Evolutionary conservation across 2,329 filamentous ascomycete genomes (phyloP).

Genomic region (Scopulariopsis brevicaulis): DNA sequence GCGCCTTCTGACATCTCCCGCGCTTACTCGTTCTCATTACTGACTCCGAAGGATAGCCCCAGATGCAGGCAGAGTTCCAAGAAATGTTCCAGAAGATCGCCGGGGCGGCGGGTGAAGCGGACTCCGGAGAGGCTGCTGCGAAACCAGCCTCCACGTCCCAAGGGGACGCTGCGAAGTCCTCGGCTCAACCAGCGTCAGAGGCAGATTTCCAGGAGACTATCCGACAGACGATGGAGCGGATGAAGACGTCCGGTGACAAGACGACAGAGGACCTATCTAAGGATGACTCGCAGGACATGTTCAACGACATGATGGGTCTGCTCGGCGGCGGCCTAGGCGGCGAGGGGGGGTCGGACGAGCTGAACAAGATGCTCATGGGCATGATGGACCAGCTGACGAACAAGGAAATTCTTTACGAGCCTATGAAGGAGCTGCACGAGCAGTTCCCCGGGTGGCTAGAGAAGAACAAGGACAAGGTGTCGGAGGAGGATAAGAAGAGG

Average conservation of each 20-base stretch:
- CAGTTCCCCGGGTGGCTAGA: conserved; percentile 88
- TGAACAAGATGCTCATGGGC: conserved; percentile 87
- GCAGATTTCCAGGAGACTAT: conserved; percentile 87
- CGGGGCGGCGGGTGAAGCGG: conserved; percentile 17
- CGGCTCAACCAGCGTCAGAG: conserved; percentile 33
- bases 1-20: conserved; percentile 13
- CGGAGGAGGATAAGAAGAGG: conserved; percentile 62
- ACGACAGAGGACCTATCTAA: conserved; percentile 35
- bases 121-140: conserved; percentile 12
- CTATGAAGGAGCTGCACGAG: conserved; percentile 91
- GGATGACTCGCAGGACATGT: conserved; percentile 44
- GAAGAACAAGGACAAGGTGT: conserved; percentile 57
- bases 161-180: conserved; percentile 6
- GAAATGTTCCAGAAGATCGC: conserved; percentile 63
- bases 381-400: conserved; percentile 99
- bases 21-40: neutral
- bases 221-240: conserved; percentile 85
- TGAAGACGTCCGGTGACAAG: conserved; percentile 76
- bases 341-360: conserved; percentile 64
- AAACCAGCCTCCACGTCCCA: conserved; percentile 17
- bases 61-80: conserved; percentile 72
- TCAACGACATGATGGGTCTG: conserved; percentile 87
- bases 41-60: conserved; percentile 29
- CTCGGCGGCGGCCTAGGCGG: conserved; percentile 56
- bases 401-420: conserved; percentile 96